These are phyloP conservation scores for Talaromyces verruculosus DNA, from an alignment of 2,329 filamentous ascomycete species.

Conservation along the genomic window DNA sequence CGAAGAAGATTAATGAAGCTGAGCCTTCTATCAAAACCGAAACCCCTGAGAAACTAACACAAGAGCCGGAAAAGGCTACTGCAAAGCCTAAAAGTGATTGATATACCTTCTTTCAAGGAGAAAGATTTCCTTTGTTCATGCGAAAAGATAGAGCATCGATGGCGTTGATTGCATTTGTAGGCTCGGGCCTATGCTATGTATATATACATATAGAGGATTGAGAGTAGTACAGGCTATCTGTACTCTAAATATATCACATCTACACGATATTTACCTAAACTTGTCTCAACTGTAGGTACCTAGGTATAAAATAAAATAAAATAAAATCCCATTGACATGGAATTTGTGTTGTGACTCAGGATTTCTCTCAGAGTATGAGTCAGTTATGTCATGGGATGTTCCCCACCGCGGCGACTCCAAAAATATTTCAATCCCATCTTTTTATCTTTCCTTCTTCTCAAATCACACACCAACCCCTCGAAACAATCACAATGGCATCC, in stretches of 20 bases:
- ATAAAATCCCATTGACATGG: background rate
- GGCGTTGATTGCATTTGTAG: conserved; percentile 14
- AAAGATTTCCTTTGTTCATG: background rate
- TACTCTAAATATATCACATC: background rate
- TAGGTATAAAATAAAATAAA: too few species aligned
- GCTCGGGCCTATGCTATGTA: conserved; percentile 14
- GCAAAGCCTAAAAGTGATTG: background rate
- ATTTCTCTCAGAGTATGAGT: background rate
- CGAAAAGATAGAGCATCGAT: conserved; percentile 1
- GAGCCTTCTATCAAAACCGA: background rate
- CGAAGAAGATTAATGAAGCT: conserved; percentile 29
- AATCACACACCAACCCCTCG: background rate
- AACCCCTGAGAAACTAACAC: background rate
- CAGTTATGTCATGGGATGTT: conserved; percentile 11
- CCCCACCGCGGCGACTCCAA: conserved; percentile 1
- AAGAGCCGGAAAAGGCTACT: background rate
- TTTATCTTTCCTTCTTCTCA: background rate
- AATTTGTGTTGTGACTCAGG: background rate
- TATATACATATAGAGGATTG: conserved; percentile 10
- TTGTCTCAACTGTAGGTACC: background rate
- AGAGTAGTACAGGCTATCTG: background rate
- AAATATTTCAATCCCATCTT: background rate
- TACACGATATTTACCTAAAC: background rate
- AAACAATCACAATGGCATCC: conserved; percentile 35
- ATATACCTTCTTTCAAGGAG: background rate